Evolutionary conservation across 129 eudicot species (phyloP), one percentile per base, ranked within the genome.

Genomic region (Chrysanthemum makinoi): DNA sequence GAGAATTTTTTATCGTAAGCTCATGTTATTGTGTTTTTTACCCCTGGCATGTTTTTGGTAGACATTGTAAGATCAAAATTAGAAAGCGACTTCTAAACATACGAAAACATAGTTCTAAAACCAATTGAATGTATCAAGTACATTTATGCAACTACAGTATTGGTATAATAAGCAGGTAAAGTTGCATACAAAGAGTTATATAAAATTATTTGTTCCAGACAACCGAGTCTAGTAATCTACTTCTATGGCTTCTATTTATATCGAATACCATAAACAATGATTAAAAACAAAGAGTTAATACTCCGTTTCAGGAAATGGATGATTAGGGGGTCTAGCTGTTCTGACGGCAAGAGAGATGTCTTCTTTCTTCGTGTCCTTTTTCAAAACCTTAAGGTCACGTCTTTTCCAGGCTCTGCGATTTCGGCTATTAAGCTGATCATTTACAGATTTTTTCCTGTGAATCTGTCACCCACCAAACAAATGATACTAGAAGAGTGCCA

Each of bases 361-460:
- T 24, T 74, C 79, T 79, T 68, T 83, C 72, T 46, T 57, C 15
- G 35, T 72, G 39, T 84, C 84, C 16, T 53, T 62, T 66, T 86
- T 86, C 51, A 72, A 68, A 5, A 74, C 69, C 26, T 82, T 81
- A 26, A 86, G 24, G 63, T 88, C 96, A 51, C 86, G 60, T 43
- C 74, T 88, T 66, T 91, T 88, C 94, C 96, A 86, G 11, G 87
- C 61, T 66, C 86, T 70, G 6, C 72, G 76, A 65, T 74, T 80
- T 53, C 90, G 79, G 78, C 63, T 69, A 55, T 77, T 72, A 14
- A 79, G 53, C 64, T 78, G 94, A 56, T 83, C 82, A 18, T 67
- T 64, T 33, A 66, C 15, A 0, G 84, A 76, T 68, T 82, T 91
- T 76, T 80, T 83, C 72, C 74, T 87, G 68, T 72, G 87, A 75